phyloP scores from a whole-genome alignment of 805 yeast genomes.

The Pichia thaimueangensis region DNA sequence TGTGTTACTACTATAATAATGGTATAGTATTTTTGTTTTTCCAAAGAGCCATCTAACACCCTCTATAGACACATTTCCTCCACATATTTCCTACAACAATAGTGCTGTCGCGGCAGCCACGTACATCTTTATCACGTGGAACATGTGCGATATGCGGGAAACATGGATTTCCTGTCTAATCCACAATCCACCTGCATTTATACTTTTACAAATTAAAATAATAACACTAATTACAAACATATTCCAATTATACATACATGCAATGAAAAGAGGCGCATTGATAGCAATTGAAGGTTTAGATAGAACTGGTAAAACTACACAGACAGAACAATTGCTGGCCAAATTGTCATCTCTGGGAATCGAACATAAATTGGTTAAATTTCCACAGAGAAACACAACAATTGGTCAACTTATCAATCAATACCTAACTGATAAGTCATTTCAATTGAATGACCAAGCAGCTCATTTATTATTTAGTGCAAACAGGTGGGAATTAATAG shows the following conservation, averaged over 20 bases:
- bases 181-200: too few relatives aligned
- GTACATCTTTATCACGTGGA: too few relatives aligned
- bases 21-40: too few relatives aligned
- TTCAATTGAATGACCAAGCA: conserved; percentile 62
- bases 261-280: conserved; percentile 58
- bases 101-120: too few relatives aligned
- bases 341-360: conserved; percentile 25
- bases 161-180: too few relatives aligned
- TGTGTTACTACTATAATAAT: too few relatives aligned
- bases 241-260: background rate
- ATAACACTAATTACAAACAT: too few relatives aligned
- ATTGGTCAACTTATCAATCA: conserved; percentile 74
- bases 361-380: conserved; percentile 52
- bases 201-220: too few relatives aligned
- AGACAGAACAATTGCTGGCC: conserved; percentile 40
- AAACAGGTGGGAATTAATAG: conserved; percentile 83
- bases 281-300: conserved; percentile 90
- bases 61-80: too few relatives aligned
- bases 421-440: conserved; percentile 51
- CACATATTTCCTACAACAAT: too few relatives aligned
- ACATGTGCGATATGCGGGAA: too few relatives aligned
- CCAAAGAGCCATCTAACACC: too few relatives aligned
- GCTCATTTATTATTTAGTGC: conserved; percentile 88
- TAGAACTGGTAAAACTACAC: conserved; percentile 92
- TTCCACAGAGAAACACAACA: conserved; percentile 81